phyloP scores from a whole-genome alignment of 371 early-diverging fungal species.

The Rhizopus delemar region DNA sequence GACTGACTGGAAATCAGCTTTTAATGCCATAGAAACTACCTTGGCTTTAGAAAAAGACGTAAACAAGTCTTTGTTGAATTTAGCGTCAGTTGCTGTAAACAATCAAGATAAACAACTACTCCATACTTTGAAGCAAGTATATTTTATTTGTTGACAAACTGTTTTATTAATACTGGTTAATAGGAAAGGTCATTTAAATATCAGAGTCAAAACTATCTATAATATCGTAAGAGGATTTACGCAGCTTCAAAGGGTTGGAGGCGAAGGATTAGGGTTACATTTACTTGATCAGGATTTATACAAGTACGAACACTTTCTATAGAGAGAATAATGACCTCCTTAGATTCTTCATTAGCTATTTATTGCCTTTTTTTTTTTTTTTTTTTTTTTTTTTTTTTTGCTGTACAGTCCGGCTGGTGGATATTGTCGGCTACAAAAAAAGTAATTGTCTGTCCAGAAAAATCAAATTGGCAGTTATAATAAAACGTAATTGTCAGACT shows the following conservation, averaged over 20 bases:
- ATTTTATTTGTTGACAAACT: not conserved
- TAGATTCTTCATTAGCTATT: no score
- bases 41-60: conserved; percentile 54
- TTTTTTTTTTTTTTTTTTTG: not conserved
- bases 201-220: conserved; percentile 51
- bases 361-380: not conserved
- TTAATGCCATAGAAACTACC: conserved; percentile 43
- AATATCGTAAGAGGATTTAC: conserved; percentile 50
- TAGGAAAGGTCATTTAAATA: conserved; percentile 34
- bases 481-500: no score
- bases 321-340: not conserved
- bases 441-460: conserved; percentile 1
- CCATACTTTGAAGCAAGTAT: conserved; percentile 55
- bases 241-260: conserved; percentile 55
- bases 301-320: conserved; percentile 25
- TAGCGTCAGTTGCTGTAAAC: conserved; percentile 52
- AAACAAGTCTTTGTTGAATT: conserved; percentile 60
- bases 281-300: conserved; percentile 45
- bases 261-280: conserved; percentile 55
- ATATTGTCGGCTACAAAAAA: conserved; percentile 2
- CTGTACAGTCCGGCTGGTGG: conserved; percentile 2
- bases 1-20: conserved; percentile 40
- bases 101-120: conserved; percentile 58
- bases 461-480: no score
- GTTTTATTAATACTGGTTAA: not conserved